Conservation (phyloP, 257 asterid species). For the Marsdenia floribunda region DNA sequence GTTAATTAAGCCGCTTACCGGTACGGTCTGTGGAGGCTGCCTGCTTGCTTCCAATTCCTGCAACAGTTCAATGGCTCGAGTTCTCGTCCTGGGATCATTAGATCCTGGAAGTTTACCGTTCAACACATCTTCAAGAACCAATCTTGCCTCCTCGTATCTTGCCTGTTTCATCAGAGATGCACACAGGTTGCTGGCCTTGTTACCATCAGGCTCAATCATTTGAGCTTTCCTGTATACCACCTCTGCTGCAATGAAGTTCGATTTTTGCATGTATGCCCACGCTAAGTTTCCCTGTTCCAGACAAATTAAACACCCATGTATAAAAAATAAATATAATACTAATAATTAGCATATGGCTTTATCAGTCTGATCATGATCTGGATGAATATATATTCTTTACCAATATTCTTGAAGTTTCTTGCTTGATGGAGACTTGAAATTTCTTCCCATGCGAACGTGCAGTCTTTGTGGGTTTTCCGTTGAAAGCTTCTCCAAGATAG, state of each 20-base stretch:
- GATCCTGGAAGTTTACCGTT: constrained; percentile 51
- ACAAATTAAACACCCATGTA: too few relatives aligned
- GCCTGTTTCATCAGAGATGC: constrained; percentile 61
- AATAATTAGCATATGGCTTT: too few relatives aligned
- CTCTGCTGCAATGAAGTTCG: constrained; percentile 70
- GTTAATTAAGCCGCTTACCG: constrained; percentile 7
- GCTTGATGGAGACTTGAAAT: constrained; percentile 72
- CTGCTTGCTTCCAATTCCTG: constrained; percentile 27
- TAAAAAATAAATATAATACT: neutral
- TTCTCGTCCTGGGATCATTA: constrained; percentile 46
- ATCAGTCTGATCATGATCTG: too few relatives aligned
- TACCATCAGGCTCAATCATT: constrained; percentile 75
- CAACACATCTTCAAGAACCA: constrained; percentile 55
- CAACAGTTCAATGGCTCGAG: constrained; percentile 50
- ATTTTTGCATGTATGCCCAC: constrained; percentile 88
- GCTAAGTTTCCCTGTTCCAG: constrained; percentile 65
- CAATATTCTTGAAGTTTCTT: constrained; percentile 70
- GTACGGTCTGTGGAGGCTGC: constrained; percentile 29
- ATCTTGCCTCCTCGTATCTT: constrained; percentile 52
- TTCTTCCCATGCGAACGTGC: constrained; percentile 91
- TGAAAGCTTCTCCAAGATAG: constrained; percentile 75
- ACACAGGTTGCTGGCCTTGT: constrained; percentile 76
- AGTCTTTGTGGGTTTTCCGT: constrained; percentile 79
- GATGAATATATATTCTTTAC: too few relatives aligned
- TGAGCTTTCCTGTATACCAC: constrained; percentile 78